Percentiles rank a stretch among this genome's conserved stretches.
phyloP scores from a whole-genome alignment of 2,329 filamentous ascomycete genomes.

The Claviceps fusiformis region DNA sequence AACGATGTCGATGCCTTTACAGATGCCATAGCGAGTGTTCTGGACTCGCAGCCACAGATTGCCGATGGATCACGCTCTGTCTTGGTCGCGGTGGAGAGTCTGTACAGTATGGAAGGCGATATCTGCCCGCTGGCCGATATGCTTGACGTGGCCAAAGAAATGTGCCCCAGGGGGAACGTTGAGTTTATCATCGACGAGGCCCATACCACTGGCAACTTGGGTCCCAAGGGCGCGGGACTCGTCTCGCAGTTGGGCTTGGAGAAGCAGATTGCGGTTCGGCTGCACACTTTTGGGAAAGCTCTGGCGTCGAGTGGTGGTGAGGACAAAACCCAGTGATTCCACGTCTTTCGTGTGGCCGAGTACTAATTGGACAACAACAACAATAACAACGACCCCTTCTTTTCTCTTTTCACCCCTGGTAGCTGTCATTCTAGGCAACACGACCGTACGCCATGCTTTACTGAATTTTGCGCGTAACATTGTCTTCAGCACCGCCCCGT shows the following conservation, averaged over 20 bases:
- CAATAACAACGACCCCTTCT: too few species aligned
- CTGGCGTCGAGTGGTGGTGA: conserved; percentile 24
- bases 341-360: neutral
- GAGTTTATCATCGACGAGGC: conserved; percentile 44
- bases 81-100: conserved; percentile 25
- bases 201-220: conserved; percentile 28
- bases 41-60: conserved; percentile 6
- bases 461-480: conserved; percentile 10
- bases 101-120: conserved; percentile 38
- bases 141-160: conserved; percentile 21
- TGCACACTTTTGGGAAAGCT: conserved; percentile 42
- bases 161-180: conserved; percentile 22
- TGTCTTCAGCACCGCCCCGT: conserved; percentile 11
- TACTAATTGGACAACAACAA: neutral
- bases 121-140: conserved; percentile 22
- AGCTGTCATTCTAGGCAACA: conserved; percentile 11
- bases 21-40: conserved; percentile 19
- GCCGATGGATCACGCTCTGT: conserved; percentile 17
- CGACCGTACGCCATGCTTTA: conserved; percentile 8
- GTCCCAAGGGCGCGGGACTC: conserved; percentile 32
- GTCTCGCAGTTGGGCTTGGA: conserved; percentile 36
- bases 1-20: conserved; percentile 25
- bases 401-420: neutral
- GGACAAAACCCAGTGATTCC: neutral
- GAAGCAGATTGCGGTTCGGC: conserved; percentile 30